phyloP scores from a whole-genome alignment of 2,329 filamentous ascomycete species.

The Tolypocladium paradoxum region DNA sequence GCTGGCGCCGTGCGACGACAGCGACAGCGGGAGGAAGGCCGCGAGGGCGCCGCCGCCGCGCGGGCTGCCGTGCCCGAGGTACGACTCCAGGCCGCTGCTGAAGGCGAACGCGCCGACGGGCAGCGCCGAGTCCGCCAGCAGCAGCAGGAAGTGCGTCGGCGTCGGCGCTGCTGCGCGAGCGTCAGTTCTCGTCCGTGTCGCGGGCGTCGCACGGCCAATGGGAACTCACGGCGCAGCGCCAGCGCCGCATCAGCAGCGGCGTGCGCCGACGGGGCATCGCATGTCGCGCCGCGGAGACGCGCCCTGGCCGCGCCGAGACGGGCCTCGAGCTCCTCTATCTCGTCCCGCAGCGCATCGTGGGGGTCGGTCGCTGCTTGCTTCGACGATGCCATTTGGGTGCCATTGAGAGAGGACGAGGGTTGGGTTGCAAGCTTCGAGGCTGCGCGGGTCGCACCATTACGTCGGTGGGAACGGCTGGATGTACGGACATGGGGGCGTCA shows the following conservation, averaged over 20 bases:
- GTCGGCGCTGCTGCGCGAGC: background rate
- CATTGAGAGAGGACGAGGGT: background rate
- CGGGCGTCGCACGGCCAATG: background rate
- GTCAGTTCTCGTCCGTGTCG: background rate
- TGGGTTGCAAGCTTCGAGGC: too few species aligned
- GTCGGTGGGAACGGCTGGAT: background rate
- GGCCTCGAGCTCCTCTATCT: conserved; percentile 49
- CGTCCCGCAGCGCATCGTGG: conserved; percentile 29
- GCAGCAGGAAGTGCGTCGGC: conserved; percentile 53
- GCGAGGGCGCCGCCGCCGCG: conserved; percentile 38
- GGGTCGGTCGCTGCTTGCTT: conserved; percentile 8
- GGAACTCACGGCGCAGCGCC: background rate
- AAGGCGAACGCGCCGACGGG: conserved; percentile 83
- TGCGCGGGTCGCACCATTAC: background rate
- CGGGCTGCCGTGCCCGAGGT: conserved; percentile 49
- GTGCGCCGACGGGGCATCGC: background rate
- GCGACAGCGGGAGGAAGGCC: conserved; percentile 58
- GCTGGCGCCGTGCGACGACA: conserved; percentile 60
- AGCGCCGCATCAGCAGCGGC: background rate
- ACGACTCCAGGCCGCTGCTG: conserved; percentile 73
- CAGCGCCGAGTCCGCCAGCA: conserved; percentile 72
- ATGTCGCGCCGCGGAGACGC: conserved; percentile 21
- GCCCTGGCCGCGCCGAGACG: conserved; percentile 34
- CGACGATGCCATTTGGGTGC: conserved; percentile 14
- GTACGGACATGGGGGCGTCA: background rate